Conservation (phyloP, 2,329 filamentous ascomycete species). For the Xenoacremonium recifei region DNA sequence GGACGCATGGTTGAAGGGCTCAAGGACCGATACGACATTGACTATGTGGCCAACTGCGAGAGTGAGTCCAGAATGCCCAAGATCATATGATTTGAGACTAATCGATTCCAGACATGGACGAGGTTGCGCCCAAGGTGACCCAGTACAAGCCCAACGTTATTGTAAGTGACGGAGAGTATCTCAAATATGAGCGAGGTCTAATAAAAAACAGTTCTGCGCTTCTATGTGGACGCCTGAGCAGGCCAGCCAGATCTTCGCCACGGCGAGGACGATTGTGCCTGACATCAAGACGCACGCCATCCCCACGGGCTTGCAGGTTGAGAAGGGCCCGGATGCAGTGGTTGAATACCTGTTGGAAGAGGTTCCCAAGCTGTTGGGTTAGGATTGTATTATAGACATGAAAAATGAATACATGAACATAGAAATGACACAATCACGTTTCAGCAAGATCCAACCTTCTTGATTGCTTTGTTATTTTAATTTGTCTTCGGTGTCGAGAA, state of each 20-base stretch:
- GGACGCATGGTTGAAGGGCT: constrained; percentile 60
- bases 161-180: no score
- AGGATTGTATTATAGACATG: constrained; percentile 4
- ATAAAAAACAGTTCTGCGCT: constrained; percentile 52
- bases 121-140: constrained; percentile 52
- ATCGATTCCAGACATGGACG: constrained; percentile 53
- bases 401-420: neutral
- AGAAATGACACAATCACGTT: no score
- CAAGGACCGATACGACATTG: constrained; percentile 62
- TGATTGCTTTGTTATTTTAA: no score
- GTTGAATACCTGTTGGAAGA: constrained; percentile 48
- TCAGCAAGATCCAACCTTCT: no score
- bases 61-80: neutral
- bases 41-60: constrained; percentile 58
- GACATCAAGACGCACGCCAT: constrained; percentile 51
- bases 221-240: constrained; percentile 51
- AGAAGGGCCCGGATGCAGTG: constrained; percentile 52
- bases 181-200: no score
- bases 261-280: constrained; percentile 42
- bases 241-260: constrained; percentile 40
- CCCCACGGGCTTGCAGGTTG: constrained; percentile 51
- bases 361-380: constrained; percentile 32
- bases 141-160: constrained; percentile 24
- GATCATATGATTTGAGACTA: constrained; percentile 16
- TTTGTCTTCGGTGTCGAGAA: no score